Evolutionary conservation across 2,329 filamentous ascomycete species (phyloP).

Genomic region (Aspergillus arachidicola): DNA sequence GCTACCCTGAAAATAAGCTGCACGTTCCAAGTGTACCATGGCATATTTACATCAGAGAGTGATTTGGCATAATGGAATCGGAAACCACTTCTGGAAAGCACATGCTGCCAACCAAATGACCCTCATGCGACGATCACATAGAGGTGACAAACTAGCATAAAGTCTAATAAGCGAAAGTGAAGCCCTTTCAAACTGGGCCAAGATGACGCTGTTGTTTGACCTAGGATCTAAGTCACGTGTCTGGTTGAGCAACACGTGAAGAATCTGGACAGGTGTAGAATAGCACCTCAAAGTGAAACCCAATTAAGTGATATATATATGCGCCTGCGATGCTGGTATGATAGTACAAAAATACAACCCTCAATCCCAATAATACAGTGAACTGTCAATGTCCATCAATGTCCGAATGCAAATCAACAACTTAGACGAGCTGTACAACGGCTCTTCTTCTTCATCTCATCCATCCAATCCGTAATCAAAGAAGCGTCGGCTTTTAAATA

Average conservation of each 20-base stretch:
- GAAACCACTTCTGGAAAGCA: background rate
- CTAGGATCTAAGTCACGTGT: constrained; percentile 7
- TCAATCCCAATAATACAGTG: constrained; percentile 27
- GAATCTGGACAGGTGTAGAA: background rate
- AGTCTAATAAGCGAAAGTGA: background rate
- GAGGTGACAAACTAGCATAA: background rate
- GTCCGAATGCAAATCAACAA: constrained; percentile 9
- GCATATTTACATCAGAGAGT: background rate
- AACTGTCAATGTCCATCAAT: constrained; percentile 13
- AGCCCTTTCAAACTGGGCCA: background rate
- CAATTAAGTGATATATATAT: constrained; percentile 25
- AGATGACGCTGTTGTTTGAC: background rate
- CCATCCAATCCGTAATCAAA: constrained; percentile 3
- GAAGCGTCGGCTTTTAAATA: constrained; percentile 20
- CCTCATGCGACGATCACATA: background rate
- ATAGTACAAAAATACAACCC: constrained; percentile 23
- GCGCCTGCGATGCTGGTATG: constrained; percentile 37
- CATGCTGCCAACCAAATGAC: background rate
- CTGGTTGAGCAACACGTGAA: background rate
- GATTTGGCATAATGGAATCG: background rate
- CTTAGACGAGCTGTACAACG: constrained; percentile 15
- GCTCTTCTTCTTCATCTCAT: constrained; percentile 14
- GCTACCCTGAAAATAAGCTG: background rate
- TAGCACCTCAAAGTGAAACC: constrained; percentile 4
- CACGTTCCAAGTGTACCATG: background rate